Base-by-base conservation (phyloP, 2,329 filamentous ascomycete species). In the Xylaria sp. region DNA sequence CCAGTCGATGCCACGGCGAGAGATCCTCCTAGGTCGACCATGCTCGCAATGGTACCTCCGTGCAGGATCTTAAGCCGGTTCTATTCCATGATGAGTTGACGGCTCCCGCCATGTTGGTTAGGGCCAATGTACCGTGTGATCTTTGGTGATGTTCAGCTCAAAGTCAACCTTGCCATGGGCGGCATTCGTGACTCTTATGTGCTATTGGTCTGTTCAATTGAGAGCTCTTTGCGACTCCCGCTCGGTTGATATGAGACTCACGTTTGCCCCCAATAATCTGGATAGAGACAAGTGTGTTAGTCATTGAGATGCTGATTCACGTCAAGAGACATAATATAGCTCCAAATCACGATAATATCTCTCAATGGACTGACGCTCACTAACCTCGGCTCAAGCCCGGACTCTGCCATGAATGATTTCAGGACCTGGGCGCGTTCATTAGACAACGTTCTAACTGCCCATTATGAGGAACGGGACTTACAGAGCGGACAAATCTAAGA, bases 351-450 rank as follows among this genome's bases (percentile, higher is more conserved):
- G 37, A 30, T 30, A 5, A 30, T 30, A 3, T 30, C 11, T 2
- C 2, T 42, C 37, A 3, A 1, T 42, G 37, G 2, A 42, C 11
- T 50, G 39, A 19, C 30, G 42, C 34, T 54, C 52, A 71, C 76
- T 68, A 71, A 96, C 92, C 90, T 89, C 72, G 91, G 91, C 74
- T 97, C 93, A 18, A 97, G 77, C 5, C 92, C 92, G 4, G 92
- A 96, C 65, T 91, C 89, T 66, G 84, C 83, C 77, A 90, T 85
- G 74, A 97, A 97, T 1, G 90, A 92, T 72, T 89, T 88, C 79
- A 91, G 83, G 52, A 95, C 91, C 91, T 94, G 60, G 13, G 19
- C 11, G 8, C 42, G 18, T 30, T 54, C 4, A 18, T 61, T 44
- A 63, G 23, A 46, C 37, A 8, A 42, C 37, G 8, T 8, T 46